Evolutionary conservation across 345 rosid genomes (phyloP).

Genomic region (Physaria fendleri): DNA sequence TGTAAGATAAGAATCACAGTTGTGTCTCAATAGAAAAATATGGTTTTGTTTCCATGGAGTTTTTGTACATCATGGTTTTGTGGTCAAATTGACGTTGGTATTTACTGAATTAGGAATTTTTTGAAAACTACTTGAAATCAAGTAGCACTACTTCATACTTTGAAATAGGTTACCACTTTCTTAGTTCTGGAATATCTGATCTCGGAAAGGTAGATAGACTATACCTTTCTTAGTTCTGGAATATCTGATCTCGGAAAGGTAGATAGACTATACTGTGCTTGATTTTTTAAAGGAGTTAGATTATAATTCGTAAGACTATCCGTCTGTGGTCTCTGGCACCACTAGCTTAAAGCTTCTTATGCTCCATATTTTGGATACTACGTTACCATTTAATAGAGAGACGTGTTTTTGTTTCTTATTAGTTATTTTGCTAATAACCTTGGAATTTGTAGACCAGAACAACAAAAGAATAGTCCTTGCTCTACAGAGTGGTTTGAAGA

Average conservation of each 20-base stretch:
- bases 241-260: not conserved
- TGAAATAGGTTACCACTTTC: not conserved
- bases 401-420: not conserved
- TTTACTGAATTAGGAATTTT: not conserved
- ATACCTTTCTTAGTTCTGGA: not conserved
- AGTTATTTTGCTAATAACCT: not conserved
- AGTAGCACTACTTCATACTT: not conserved
- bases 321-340: not conserved
- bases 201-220: not conserved
- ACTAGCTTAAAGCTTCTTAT: not conserved
- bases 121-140: not conserved
- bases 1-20: not conserved
- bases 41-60: not conserved
- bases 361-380: not conserved
- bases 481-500: conserved; percentile 91
- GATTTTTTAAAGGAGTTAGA: not conserved
- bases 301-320: not conserved
- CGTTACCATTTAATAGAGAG: not conserved
- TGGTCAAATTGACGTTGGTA: not conserved
- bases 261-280: not conserved
- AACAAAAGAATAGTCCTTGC: conserved; percentile 87
- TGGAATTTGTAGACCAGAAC: conserved; percentile 56
- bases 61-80: not conserved
- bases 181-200: not conserved
- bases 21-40: not conserved